Conservation (phyloP, 208 protist genomes). For the Tetramitus jugosus region DNA sequence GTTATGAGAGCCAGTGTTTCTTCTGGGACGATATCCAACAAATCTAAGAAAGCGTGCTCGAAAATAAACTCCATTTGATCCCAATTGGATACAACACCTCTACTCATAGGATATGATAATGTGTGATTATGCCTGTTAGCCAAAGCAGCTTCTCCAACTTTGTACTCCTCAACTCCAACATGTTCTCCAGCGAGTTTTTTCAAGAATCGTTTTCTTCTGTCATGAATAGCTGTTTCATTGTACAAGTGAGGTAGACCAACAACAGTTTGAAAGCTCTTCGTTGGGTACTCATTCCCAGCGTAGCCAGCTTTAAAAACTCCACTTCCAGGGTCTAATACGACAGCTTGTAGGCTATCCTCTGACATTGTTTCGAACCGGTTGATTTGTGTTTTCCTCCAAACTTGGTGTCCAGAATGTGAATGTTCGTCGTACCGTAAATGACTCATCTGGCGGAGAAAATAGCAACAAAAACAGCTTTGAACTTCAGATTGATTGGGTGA, state of each 20-base stretch:
- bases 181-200: not conserved
- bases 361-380: too few relatives aligned
- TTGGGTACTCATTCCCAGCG: conserved; percentile 47
- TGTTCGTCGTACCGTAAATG: too few relatives aligned
- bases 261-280: conserved; percentile 40
- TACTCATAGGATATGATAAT: conserved; percentile 8
- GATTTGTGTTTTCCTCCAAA: too few relatives aligned
- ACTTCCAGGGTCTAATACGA: conserved; percentile 35
- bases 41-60: conserved; percentile 29
- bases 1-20: conserved; percentile 31
- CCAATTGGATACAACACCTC: conserved; percentile 34
- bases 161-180: conserved; percentile 29
- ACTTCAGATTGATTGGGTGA: too few relatives aligned
- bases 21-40: conserved; percentile 29
- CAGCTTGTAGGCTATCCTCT: too few relatives aligned
- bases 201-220: not conserved
- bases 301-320: conserved; percentile 49
- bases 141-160: conserved; percentile 55
- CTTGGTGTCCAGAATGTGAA: too few relatives aligned
- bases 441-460: too few relatives aligned
- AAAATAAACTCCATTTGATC: conserved; percentile 33
- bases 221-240: not conserved
- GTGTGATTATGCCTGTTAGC: conserved; percentile 25
- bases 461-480: too few relatives aligned
- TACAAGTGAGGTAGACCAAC: conserved; percentile 36